Base-by-base conservation (phyloP, 202 grass and related monocot species). In the Setaria italica region DNA sequence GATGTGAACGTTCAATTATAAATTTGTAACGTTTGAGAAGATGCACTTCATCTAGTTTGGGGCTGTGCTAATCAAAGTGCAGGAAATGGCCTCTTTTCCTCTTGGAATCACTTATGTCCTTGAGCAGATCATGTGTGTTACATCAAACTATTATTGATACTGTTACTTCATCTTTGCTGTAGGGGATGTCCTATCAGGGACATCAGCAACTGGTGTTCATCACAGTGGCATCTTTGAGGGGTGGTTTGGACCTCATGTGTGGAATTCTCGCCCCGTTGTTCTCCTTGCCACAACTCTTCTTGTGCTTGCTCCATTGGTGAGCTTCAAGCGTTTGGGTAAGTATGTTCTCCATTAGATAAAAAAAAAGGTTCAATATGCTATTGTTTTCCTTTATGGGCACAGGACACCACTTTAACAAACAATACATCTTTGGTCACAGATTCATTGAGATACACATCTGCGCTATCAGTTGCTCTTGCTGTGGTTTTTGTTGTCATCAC, bases 181-280 rank as follows among this genome's bases (percentile, higher is more conserved):
- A 98, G 96, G 93, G 75, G 96, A 99, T 85, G 96, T 99, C 78
- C 82, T 99, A 25, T 99, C 96, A 8, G 96, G 96, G 86, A 99
- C 93, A 89, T 96, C 96, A 25, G 85, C 93, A 54, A 90, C 62
- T 16, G 93, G 93, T 48, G 76, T 89, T 63, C 93, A 94, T 83
- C 93, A 99, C 84, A 85, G 42, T 62, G 96, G 96, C 41, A 84
- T 99, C 41, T 90, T 96, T 57, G 97, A 99, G 91, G 88, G 91
- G 25, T 96, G 97, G 93, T 99, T 99, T 86, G 97, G 93, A 55
- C 82, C 83, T 78, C 90, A 92, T 32, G 74, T 88, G 64, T 99
- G 97, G 93, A 94, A 86, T 88, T 84, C 85, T 71, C 93, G 96
- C 78, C 60, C 85, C 1, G 39, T 94, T 67, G 88, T 99, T 74